These are phyloP conservation scores for Solanum paucissectum DNA, from an alignment of 257 asterid genomes.

Conservation along the genomic window DNA sequence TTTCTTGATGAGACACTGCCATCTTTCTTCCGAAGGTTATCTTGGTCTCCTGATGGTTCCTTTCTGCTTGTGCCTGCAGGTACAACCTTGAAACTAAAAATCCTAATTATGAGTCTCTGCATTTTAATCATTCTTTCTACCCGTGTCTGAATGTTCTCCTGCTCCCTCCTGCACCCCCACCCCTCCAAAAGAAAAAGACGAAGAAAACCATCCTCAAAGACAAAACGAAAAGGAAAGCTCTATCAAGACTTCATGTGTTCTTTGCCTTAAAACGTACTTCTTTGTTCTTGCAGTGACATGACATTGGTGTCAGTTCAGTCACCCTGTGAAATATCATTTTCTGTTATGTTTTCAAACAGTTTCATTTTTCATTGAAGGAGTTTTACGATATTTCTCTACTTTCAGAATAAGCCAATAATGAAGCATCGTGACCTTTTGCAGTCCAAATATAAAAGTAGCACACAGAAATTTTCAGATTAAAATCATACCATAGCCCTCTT, in stretches of 20 bases:
- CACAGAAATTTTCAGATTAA: neutral
- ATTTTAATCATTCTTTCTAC: neutral
- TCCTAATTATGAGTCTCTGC: neutral
- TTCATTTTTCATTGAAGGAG: neutral
- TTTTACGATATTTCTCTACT: neutral
- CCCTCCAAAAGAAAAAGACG: neutral
- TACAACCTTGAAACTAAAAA: slow-evolving; percentile 6
- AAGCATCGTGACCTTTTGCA: neutral
- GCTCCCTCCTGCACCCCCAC: neutral
- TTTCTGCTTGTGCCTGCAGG: slow-evolving; percentile 97
- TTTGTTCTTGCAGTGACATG: neutral
- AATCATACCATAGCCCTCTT: neutral
- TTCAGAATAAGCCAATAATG: neutral
- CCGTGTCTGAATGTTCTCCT: neutral
- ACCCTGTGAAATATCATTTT: neutral
- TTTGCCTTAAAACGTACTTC: neutral
- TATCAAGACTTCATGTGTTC: neutral
- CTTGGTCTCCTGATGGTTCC: slow-evolving; percentile 98
- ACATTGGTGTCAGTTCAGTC: neutral
- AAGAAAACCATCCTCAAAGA: neutral
- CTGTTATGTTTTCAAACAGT: neutral
- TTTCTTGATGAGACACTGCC: slow-evolving; percentile 95
- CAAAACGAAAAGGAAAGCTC: neutral
- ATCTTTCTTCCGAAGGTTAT: slow-evolving; percentile 91
- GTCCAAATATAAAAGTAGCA: neutral